phyloP scores from a whole-genome alignment of 2,329 filamentous ascomycete genomes.

The Colletotrichum australisinense region DNA sequence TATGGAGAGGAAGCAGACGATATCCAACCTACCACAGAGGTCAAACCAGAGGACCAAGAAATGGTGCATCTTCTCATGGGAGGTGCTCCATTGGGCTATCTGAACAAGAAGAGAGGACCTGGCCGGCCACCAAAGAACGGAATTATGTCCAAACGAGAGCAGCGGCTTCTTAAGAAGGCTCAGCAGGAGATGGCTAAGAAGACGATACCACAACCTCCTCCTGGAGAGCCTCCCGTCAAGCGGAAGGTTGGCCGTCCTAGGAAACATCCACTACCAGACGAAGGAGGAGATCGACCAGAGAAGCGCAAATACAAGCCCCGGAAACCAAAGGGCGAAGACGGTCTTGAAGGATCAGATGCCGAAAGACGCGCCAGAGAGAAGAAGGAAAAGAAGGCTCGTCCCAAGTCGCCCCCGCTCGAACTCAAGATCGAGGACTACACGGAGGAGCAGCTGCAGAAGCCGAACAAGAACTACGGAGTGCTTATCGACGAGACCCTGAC shows the following conservation, averaged over 20 bases:
- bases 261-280: constrained; percentile 71
- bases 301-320: constrained; percentile 76
- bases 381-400: constrained; percentile 68
- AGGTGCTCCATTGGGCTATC: constrained; percentile 23
- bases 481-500: constrained; percentile 70
- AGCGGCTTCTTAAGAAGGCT: constrained; percentile 71
- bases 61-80: constrained; percentile 52
- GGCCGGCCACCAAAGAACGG: constrained; percentile 87
- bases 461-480: constrained; percentile 71
- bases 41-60: constrained; percentile 45
- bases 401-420: constrained; percentile 70
- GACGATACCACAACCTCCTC: constrained; percentile 58
- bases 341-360: constrained; percentile 66
- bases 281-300: constrained; percentile 64
- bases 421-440: constrained; percentile 67
- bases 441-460: constrained; percentile 68
- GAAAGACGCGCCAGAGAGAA: constrained; percentile 67
- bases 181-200: constrained; percentile 64
- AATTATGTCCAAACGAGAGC: constrained; percentile 83
- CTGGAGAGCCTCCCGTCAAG: constrained; percentile 65
- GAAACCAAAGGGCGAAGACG: constrained; percentile 65
- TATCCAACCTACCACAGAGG: constrained; percentile 19
- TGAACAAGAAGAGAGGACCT: constrained; percentile 74
- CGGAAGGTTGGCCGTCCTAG: constrained; percentile 74
- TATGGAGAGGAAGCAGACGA: constrained; percentile 37